Base-by-base conservation (phyloP, 2,329 filamentous ascomycete genomes). In the Exserohilum rostratum region DNA sequence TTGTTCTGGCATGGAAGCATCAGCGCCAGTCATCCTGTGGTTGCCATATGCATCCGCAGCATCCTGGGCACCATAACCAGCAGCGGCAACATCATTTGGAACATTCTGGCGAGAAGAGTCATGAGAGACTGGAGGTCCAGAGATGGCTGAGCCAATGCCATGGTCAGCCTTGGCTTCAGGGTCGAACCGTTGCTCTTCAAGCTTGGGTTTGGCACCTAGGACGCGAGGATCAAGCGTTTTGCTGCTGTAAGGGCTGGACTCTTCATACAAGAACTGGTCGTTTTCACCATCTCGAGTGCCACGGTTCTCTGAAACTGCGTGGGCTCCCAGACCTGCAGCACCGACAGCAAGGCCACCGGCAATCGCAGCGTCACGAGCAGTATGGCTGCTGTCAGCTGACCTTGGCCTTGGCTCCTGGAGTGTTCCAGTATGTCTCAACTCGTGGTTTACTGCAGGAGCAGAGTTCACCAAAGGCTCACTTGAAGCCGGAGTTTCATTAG, bases 61-160 rank as follows among this genome's bases (percentile, higher is more conserved):
- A 44, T 77, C 70, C 45, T 76, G 69, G 0, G 67, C 74, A 43
- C 69, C 70, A 37, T 69, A 66, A 7, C 70, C 71, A 27, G 68
- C 64, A 27, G 65, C 68, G 11, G 66, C 69, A n/a, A 65, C 58
- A 27, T 65, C 69, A 35, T 52, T 50, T 17, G 52, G 50, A n/a
- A 54, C 7, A 57, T 48, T 37, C 57, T 60, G 12, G 55, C 54
- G 45, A 25, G 53, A 43, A 17, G 52, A 13, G 5, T 30, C 31
- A 6, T 50, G 48, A 6, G 53, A 37, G 10, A 53, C 50, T 11
- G 57, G 43, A 18, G 61, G 55, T 10, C 49, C 49, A n/a, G 60
- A 55, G 6, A 55, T 39, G 10, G 51, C 47, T 38, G 64, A 40
- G 31, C 47, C 39, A 11, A 50, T 53, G 30, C 10, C n/a, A 12